Evolutionary conservation across 768 basidiomycete genomes (phyloP).

Genomic region (Neoboletus magnificus): DNA sequence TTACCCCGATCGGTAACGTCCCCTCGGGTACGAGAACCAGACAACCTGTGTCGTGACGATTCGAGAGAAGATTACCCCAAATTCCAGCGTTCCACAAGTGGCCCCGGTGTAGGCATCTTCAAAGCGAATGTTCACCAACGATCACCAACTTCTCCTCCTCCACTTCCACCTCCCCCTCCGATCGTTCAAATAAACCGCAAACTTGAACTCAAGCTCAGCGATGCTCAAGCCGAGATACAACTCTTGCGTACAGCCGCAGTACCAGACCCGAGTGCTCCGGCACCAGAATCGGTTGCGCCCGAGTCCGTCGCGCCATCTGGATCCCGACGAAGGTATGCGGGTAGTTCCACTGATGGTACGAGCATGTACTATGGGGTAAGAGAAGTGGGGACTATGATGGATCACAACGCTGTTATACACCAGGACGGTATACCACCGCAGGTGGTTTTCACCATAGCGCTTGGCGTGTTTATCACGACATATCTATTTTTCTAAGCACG

Average conservation of each 20-base stretch:
- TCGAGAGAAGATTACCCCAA: slow-evolving; percentile 43
- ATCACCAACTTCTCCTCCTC: slow-evolving; percentile 27
- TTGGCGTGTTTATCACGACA: slow-evolving; percentile 93
- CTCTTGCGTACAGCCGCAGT: slow-evolving; percentile 55
- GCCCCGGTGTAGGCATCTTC: slow-evolving; percentile 35
- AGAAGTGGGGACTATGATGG: slow-evolving; percentile 60
- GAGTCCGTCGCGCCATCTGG: slow-evolving; percentile 44
- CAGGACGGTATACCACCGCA: slow-evolving; percentile 92
- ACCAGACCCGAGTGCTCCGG: slow-evolving; percentile 44
- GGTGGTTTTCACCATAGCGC: slow-evolving; percentile 83
- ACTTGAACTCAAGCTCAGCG: slow-evolving; percentile 53
- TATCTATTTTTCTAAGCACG: slow-evolving; percentile 89
- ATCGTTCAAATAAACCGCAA: slow-evolving; percentile 41
- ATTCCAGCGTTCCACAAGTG: slow-evolving; percentile 26
- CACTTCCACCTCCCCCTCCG: slow-evolving; percentile 20
- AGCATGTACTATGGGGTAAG: slow-evolving; percentile 48
- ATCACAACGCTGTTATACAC: slow-evolving; percentile 50
- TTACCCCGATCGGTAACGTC: slow-evolving; percentile 48
- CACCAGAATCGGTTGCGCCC: slow-evolving; percentile 36
- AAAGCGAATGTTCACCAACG: slow-evolving; percentile 43
- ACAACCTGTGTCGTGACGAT: slow-evolving; percentile 49
- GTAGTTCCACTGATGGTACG: slow-evolving; percentile 50
- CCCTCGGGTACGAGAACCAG: slow-evolving; percentile 36
- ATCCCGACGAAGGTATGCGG: slow-evolving; percentile 52
- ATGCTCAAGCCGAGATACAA: slow-evolving; percentile 69